Evolutionary conservation across 306 rosid species (phyloP).

Genomic region (Trifolium repens): DNA sequence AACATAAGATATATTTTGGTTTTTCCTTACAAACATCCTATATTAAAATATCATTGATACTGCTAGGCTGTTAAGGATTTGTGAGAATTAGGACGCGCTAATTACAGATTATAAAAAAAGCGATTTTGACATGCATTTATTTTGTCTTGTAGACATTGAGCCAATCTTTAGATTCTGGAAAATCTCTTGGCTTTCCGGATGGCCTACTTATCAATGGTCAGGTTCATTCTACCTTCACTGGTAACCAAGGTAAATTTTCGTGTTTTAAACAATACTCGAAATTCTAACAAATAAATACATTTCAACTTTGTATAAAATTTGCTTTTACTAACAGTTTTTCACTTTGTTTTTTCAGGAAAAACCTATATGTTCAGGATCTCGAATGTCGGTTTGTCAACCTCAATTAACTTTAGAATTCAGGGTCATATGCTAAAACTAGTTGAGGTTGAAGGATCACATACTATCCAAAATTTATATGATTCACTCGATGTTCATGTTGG

Average conservation of each 20-base stretch:
- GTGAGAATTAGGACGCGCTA: neutral
- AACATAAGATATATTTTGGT: neutral
- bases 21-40: neutral
- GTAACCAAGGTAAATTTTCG: slow-evolving; percentile 68
- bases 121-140: neutral
- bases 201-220: slow-evolving; percentile 89
- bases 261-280: slow-evolving; percentile 2
- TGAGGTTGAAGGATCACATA: slow-evolving; percentile 95
- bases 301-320: slow-evolving; percentile 23
- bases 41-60: neutral
- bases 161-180: slow-evolving; percentile 76
- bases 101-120: neutral
- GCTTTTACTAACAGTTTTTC: slow-evolving; percentile 31
- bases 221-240: slow-evolving; percentile 61
- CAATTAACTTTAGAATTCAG: slow-evolving; percentile 85
- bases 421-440: slow-evolving; percentile 79
- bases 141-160: slow-evolving; percentile 61
- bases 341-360: slow-evolving; percentile 69
- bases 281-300: neutral
- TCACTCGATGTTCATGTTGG: slow-evolving; percentile 96
- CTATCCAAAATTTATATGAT: slow-evolving; percentile 73
- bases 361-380: slow-evolving; percentile 93
- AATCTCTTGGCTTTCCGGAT: slow-evolving; percentile 73
- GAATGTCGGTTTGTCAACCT: slow-evolving; percentile 83
- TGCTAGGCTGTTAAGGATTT: neutral